Evolutionary conservation across 2,329 filamentous ascomycete genomes (phyloP), one percentile per base, ranked within the genome.

Genomic region (Neofusicoccum parvum): DNA sequence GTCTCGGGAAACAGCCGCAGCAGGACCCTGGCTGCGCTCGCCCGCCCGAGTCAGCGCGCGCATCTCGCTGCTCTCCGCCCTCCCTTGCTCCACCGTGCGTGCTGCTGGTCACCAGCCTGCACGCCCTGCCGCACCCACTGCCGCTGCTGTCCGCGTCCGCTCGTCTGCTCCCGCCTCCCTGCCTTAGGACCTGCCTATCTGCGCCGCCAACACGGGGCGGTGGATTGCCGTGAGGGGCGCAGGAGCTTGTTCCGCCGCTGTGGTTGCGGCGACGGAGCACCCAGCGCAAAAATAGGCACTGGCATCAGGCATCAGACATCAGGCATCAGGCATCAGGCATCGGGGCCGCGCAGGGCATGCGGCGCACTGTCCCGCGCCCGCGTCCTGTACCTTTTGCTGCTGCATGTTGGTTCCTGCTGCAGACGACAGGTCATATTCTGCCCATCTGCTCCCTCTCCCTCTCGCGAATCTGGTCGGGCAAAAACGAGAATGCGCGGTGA

Each of bases 361-460:
- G 56, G 56, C 56, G 56, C 56, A n/a, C 23, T 43, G 5, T 58
- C 36, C 53, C 53, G 53, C 53, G 32, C 23, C 43, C 43, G 56
- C 56, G 17, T 60, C 43, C 54, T 48, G 56, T 60, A 48, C 43
- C 56, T 60, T 34, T 58, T 56, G 17, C 36, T 39, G 36, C 17
- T 43, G 56, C 56, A 36, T 15, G 10, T 36, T 53, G 48, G 32
- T 53, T 53, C 49, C 49, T 37, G 49, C 56, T 60, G 43, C 56
- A 60, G 43, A 60, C 56, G 56, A 60, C 56, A 60, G 41, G 43
- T 60, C 56, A 60, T 46, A 48, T 60, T 60, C 43, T 46, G 5
- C 9, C 15, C 23, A 9, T 36, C 20, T 3, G 5, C 12, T n/a
- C 39, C n/a, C 41, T 37, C 43, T 12, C 41, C 27, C 27, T 46